Percentiles rank a stretch among this genome's conserved stretches.
Conservation (phyloP, 805 yeast species). For the Kodamaea kaohsiungensis region DNA sequence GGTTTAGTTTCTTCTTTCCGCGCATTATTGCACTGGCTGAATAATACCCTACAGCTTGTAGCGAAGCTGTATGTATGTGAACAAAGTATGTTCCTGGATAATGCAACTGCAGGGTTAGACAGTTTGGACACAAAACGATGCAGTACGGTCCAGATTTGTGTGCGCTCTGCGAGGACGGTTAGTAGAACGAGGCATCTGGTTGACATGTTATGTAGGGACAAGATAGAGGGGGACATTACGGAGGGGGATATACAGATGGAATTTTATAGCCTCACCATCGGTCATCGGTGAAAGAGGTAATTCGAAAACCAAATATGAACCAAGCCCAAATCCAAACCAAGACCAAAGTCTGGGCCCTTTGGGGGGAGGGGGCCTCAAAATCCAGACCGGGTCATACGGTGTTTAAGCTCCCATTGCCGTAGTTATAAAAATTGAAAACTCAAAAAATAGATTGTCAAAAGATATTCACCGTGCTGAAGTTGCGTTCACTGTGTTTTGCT, state of each 20-base stretch:
- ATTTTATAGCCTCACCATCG: not conserved
- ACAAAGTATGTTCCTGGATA: not conserved
- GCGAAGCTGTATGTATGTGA: not conserved
- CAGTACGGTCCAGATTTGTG: not conserved
- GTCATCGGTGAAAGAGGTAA: not conserved
- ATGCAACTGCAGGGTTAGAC: not conserved
- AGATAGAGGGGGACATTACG: not conserved
- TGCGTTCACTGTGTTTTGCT: not conserved
- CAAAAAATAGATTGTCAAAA: not conserved
- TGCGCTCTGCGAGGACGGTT: not conserved
- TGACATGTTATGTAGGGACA: not conserved
- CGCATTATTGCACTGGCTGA: no score
- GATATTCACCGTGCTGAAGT: not conserved
- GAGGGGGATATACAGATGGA: not conserved
- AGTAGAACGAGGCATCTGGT: not conserved
- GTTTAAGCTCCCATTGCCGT: not conserved
- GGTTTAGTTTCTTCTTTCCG: no score
- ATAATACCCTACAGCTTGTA: no score
- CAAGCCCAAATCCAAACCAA: not conserved
- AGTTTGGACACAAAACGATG: not conserved
- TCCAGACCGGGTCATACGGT: not conserved
- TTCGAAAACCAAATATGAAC: not conserved
- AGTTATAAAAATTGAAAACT: not conserved
- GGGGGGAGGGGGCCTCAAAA: no score
- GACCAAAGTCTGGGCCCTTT: no score